Conservation (phyloP, 2,329 filamentous ascomycete genomes). For the Pseudocercospora ulei region DNA sequence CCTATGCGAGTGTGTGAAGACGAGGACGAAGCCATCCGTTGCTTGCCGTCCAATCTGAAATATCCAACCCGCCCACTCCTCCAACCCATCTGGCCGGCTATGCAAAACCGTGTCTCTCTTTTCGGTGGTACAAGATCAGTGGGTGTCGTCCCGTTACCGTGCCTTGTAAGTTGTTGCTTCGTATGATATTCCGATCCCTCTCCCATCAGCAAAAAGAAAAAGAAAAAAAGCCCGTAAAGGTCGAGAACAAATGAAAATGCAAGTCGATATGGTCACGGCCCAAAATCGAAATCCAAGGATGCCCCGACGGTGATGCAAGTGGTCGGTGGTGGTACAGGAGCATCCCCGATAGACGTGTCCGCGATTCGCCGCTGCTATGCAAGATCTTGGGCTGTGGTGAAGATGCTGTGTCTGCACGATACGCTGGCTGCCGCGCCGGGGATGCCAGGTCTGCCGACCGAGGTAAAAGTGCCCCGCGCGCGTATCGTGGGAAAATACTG, state of each 20-base stretch:
- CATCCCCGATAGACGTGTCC: conserved; percentile 13
- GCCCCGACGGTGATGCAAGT: conserved; percentile 16
- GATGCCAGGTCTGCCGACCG: conserved; percentile 15
- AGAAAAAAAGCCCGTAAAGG: too few species aligned
- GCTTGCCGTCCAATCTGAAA: conserved; percentile 7
- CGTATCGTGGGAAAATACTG: conserved; percentile 16
- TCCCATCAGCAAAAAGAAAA: conserved; percentile 9
- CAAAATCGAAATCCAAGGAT: conserved; percentile 6
- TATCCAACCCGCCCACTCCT: conserved; percentile 8
- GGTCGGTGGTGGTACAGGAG: conserved; percentile 18
- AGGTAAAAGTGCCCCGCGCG: conserved; percentile 15
- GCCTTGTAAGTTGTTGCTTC: conserved; percentile 12
- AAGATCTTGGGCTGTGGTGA: conserved; percentile 13
- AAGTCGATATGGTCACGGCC: conserved; percentile 4
- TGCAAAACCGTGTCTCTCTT: conserved; percentile 15
- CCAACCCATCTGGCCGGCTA: conserved; percentile 10
- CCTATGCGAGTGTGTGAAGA: conserved; percentile 6
- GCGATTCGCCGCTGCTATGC: conserved; percentile 15
- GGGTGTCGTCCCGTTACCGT: conserved; percentile 16
- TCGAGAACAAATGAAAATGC: conserved; percentile 15
- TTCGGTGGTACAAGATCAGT: conserved; percentile 15
- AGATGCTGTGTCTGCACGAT: conserved; percentile 12
- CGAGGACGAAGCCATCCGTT: conserved; percentile 6
- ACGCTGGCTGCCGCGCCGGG: conserved; percentile 14
- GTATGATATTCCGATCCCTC: conserved; percentile 11